Base-by-base conservation (phyloP, 2,329 filamentous ascomycete genomes). In the Aspergillus ochraceus region DNA sequence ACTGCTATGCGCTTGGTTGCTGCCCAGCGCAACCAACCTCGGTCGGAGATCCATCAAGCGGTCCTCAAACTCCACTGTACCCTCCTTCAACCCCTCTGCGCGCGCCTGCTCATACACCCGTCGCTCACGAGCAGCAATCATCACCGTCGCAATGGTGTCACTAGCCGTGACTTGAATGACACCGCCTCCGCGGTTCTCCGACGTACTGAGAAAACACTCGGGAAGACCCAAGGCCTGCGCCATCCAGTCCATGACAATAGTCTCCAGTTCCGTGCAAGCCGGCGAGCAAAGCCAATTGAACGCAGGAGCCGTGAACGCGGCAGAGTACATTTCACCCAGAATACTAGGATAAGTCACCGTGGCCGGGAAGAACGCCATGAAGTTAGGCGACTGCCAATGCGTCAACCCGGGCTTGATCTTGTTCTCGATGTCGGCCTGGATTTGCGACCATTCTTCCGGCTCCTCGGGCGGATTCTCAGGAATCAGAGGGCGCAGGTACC, bases 241-340 rank as follows among this genome's bases (percentile, higher is more conserved):
- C 3, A 97, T 80, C 93, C 94, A 98, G 77, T 98, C 94, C 74
- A 97, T 84, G 49, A 97, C 89, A 24, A 97, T 84, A 0, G 93
- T 97, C 81, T 98, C 94, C 52, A 98, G 84, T 79, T 98, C 94
- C 0, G 94, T 98, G 19, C 95, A 89, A 6, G 90, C 92, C 0
- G 94, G 94, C 6, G 89, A 92, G 78, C 94, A 97, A 64, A 97
- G 88, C 94, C 94, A 98, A 78, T 98, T 98, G 83, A 98, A 98
- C 45, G 92, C 92, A 1, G 94, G 92, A 17, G 91, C 91, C 12
- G 88, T 95, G 77, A 97, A 93, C 6, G 92, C 90, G 5, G 91
- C 88, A 49, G 88, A 91, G 81, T 97, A 98, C 80, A 98, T 88
- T 78, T 98, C 94, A 20, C 92, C 94, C 11, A 98, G 84, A 75